phyloP scores from a whole-genome alignment of 768 basidiomycete species.

The Astraeus odoratus region DNA sequence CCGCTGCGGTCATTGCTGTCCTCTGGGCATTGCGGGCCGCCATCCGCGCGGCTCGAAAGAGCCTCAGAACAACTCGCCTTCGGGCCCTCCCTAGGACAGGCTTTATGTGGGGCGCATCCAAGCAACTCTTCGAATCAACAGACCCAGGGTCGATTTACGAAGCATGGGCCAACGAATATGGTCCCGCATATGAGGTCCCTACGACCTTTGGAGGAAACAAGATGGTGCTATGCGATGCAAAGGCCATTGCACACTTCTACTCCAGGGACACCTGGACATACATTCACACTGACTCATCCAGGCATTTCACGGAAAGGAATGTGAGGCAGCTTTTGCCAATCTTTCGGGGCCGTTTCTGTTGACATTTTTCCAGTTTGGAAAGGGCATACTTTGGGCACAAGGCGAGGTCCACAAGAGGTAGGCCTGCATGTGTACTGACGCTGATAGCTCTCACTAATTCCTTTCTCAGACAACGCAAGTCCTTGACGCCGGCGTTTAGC shows the following conservation, averaged over 20 bases:
- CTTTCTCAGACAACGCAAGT: constrained; percentile 18
- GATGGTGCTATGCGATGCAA: constrained; percentile 34
- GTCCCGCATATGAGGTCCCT: constrained; percentile 11
- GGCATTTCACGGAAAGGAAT: constrained; percentile 21
- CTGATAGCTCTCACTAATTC: not conserved
- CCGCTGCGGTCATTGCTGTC: not conserved
- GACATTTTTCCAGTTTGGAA: constrained; percentile 15
- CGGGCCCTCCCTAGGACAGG: constrained; percentile 14
- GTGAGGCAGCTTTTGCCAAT: constrained; percentile 3
- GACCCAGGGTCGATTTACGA: constrained; percentile 13
- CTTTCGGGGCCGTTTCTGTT: not conserved
- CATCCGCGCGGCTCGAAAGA: not conserved
- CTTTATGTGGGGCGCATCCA: constrained; percentile 14
- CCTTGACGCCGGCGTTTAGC: constrained; percentile 21
- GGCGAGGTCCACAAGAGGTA: constrained; percentile 43
- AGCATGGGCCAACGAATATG: constrained; percentile 17
- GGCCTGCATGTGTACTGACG: not conserved
- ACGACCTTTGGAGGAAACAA: constrained; percentile 6
- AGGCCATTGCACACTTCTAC: constrained; percentile 44
- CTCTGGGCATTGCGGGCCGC: not conserved
- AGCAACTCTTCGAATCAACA: not conserved
- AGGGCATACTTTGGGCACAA: constrained; percentile 26
- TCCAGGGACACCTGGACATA: constrained; percentile 29
- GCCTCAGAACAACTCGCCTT: constrained; percentile 9
- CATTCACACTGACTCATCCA: constrained; percentile 30